Conservation (phyloP, 1,139 yeast species). For the Pichia sp. region DNA sequence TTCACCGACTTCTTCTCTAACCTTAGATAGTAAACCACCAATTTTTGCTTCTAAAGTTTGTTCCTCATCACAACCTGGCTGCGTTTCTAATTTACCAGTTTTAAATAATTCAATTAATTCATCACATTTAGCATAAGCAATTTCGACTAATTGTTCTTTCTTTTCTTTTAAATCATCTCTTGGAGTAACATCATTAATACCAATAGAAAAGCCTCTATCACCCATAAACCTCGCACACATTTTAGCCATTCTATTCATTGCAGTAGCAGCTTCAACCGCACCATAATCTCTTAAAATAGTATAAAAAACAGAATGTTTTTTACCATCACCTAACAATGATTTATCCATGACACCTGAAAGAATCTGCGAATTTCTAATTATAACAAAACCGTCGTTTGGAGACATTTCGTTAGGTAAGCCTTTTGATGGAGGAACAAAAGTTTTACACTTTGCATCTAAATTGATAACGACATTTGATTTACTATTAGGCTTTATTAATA, state of each 20-base stretch:
- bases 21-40: conserved; percentile 92
- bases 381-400: conserved; percentile 90
- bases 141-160: conserved; percentile 86
- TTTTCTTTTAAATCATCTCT: conserved; percentile 67
- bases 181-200: conserved; percentile 96
- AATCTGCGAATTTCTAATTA: conserved; percentile 84
- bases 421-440: conserved; percentile 67
- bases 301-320: conserved; percentile 93
- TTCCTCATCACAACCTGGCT: conserved; percentile 98
- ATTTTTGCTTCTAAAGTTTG: conserved; percentile 97
- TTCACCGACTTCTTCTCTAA: conserved; percentile 98
- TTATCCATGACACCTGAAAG: conserved; percentile 97
- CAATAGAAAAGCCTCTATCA: conserved; percentile 93
- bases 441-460: conserved; percentile 90
- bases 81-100: conserved; percentile 89
- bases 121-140: conserved; percentile 88
- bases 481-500: conserved; percentile 78
- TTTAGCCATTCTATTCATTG: conserved; percentile 99
- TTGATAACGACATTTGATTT: conserved; percentile 76
- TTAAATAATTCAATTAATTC: conserved; percentile 76
- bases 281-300: conserved; percentile 94
- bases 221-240: conserved; percentile 93
- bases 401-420: conserved; percentile 88
- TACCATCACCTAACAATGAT: conserved; percentile 94
- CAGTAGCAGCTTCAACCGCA: conserved; percentile 87